These are phyloP conservation scores for Botrytis fabae DNA, from an alignment of 2,329 filamentous ascomycete genomes.

Conservation along the genomic window DNA sequence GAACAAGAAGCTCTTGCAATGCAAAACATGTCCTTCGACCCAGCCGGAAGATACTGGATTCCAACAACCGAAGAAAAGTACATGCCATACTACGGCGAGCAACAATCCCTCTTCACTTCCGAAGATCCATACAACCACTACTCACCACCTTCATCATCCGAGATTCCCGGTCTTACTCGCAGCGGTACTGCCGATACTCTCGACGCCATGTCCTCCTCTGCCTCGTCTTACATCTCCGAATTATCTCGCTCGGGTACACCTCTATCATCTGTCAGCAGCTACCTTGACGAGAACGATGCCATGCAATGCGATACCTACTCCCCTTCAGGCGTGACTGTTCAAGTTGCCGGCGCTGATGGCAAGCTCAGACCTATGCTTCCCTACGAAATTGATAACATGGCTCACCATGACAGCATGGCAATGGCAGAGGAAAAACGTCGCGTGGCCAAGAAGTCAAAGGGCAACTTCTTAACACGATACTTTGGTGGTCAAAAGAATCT, in stretches of 20 bases:
- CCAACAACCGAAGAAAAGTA: conserved; percentile 25
- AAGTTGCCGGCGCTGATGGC: conserved; percentile 27
- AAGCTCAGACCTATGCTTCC: conserved; percentile 35
- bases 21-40: conserved; percentile 28
- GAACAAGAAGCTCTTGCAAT: conserved; percentile 32
- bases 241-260: conserved; percentile 40
- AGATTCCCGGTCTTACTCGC: conserved; percentile 41
- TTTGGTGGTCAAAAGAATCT: conserved; percentile 25
- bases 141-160: conserved; percentile 42
- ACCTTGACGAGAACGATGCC: conserved; percentile 29
- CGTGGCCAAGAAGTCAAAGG: conserved; percentile 33
- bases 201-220: conserved; percentile 39
- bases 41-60: conserved; percentile 35
- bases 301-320: conserved; percentile 23
- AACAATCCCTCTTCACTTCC: conserved; percentile 27
- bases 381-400: conserved; percentile 36
- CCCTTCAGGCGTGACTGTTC: conserved; percentile 31
- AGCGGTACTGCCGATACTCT: conserved; percentile 39
- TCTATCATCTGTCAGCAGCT: conserved; percentile 40
- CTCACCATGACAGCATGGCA: conserved; percentile 25
- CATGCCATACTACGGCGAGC: conserved; percentile 27
- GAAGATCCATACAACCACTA: conserved; percentile 28
- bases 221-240: conserved; percentile 39
- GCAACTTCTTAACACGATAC: conserved; percentile 37
- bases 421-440: conserved; percentile 30